Conservation (phyloP, 306 rosid genomes). For the Quercus dentata region DNA sequence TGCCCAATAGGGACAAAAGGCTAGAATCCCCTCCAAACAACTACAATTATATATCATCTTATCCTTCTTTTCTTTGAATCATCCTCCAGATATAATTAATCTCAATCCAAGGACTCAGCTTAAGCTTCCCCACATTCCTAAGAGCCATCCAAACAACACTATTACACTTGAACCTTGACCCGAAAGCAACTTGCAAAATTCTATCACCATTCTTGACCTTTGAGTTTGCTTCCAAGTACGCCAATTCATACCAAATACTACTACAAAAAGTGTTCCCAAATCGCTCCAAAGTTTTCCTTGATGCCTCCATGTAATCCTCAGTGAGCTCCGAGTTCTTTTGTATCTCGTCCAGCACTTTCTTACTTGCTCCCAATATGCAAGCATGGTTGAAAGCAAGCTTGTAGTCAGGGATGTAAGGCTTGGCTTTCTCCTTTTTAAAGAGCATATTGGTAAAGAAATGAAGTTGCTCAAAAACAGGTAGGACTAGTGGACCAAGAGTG, state of each 20-base stretch:
- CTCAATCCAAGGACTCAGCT: constrained; percentile 44
- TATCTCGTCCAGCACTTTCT: too few relatives aligned
- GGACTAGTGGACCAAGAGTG: constrained; percentile 51
- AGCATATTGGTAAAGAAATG: constrained; percentile 47
- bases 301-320: too few relatives aligned
- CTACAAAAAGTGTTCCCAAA: too few relatives aligned
- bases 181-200: constrained; percentile 43
- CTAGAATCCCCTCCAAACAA: too few relatives aligned
- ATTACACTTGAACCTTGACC: constrained; percentile 13
- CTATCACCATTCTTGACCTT: constrained; percentile 45
- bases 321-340: too few relatives aligned
- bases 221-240: neutral
- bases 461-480: constrained; percentile 51
- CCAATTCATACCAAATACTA: too few relatives aligned
- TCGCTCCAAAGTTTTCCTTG: too few relatives aligned
- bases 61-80: too few relatives aligned
- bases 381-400: constrained; percentile 55
- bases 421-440: constrained; percentile 27
- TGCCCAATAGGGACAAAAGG: too few relatives aligned
- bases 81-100: neutral
- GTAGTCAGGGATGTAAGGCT: constrained; percentile 46
- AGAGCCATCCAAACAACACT: constrained; percentile 55
- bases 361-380: neutral
- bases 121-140: constrained; percentile 28
- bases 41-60: too few relatives aligned